Conservation (phyloP, 2,329 filamentous ascomycete genomes). For the Epichloe sylvatica region DNA sequence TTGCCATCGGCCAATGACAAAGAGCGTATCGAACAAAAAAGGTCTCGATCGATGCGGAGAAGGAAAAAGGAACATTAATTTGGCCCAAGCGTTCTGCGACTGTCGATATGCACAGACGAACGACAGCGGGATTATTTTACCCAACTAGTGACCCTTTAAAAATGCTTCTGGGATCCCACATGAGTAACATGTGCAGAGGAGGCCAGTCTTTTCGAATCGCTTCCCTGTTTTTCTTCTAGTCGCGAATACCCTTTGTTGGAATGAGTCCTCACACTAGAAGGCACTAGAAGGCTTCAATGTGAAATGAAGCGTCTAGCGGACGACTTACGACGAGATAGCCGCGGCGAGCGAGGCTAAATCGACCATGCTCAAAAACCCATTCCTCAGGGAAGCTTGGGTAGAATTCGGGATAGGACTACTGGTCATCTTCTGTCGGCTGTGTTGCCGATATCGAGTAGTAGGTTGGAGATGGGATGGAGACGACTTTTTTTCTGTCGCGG, state of each 20-base stretch:
- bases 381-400: not conserved
- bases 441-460: not conserved
- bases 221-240: not conserved
- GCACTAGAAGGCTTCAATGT: not conserved
- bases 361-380: not conserved
- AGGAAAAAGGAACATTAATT: not conserved
- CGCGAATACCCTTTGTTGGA: not conserved
- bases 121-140: not conserved
- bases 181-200: not conserved
- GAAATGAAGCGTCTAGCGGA: not conserved
- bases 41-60: not conserved
- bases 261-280: not conserved
- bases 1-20: not conserved
- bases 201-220: not conserved
- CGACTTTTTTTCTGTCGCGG: slow-evolving; percentile 1
- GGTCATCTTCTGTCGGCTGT: not conserved
- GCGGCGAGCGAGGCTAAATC: not conserved
- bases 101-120: not conserved
- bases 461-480: slow-evolving; percentile 3
- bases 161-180: not conserved
- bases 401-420: not conserved
- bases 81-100: not conserved
- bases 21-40: too few species aligned
- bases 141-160: not conserved
- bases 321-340: not conserved